Base-by-base conservation (phyloP, 2,329 filamentous ascomycete genomes). In the Mollisia scopiformis region DNA sequence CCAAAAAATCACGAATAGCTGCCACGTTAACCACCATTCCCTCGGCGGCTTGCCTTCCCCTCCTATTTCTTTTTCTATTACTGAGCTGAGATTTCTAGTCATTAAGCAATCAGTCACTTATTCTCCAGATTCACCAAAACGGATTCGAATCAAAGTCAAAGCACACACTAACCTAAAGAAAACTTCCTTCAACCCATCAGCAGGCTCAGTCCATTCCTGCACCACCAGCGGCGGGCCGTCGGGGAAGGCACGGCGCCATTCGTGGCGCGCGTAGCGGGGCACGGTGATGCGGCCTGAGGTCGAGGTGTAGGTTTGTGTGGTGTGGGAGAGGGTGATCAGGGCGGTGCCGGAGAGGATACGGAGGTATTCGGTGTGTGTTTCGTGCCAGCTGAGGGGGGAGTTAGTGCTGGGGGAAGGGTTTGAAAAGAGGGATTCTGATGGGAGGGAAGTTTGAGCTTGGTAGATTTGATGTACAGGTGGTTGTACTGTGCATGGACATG, bases 291-390 rank as follows among this genome's bases (percentile, higher is more conserved):
- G 33, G 2, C 66, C 66, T 25, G 61, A 51, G 8, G 25, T 7
- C 0, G 58, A 3, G 1, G 60, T 63, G 49, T 59, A 58, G 6
- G 37, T 59, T 13, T 46, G 21, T 1, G 62, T 61, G 11, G 16
- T 41, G 2, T 57, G 54, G 16, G 56, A 31, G n/a, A 66, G 43
- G 5, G 63, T 62, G 11, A 66, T 52, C 13, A 58, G 52, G 1
- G 63, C 66, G 1, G 43, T 41, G 5, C 66, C 66, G 14, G 55
- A 51, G 5, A 66, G 21, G 8, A 67, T 52, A 8, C 47, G 31
- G 30, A 67, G 63, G 47, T 57, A 66, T 43, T 67, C 66, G 4
- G 63, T 67, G 16, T 67, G 66, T 19, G 56, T 63, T 47, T 61
- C 63, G 47, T 67, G 66, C 59, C 57, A 65, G 41, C 62, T 59